Conservation (phyloP, 2,329 filamentous ascomycete genomes). For the Claviceps purpurea region DNA sequence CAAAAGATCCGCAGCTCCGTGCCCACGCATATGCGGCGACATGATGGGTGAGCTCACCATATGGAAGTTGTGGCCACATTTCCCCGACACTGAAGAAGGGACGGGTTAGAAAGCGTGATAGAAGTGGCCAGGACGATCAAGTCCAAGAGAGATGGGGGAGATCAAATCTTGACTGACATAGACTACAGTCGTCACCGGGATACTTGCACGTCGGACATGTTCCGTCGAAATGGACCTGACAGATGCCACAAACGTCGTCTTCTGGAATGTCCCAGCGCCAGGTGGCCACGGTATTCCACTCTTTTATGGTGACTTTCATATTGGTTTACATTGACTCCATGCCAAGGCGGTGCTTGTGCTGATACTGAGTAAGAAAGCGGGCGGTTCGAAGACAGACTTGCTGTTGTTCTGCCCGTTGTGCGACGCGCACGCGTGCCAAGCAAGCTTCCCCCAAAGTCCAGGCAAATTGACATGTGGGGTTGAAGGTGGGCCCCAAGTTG, state of each 20-base stretch:
- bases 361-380: not conserved
- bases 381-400: not conserved
- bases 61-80: conserved; percentile 95
- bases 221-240: conserved; percentile 92
- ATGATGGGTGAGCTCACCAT: conserved; percentile 50
- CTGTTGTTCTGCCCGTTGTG: not conserved
- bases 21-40: not conserved
- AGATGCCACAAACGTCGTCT: conserved; percentile 97
- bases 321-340: not conserved
- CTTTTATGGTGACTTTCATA: conserved; percentile 93
- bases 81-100: conserved; percentile 63
- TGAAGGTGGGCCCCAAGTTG: not conserved
- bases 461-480: not conserved
- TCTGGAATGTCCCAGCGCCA: conserved; percentile 98
- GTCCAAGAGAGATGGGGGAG: not conserved
- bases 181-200: conserved; percentile 86
- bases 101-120: not conserved
- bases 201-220: conserved; percentile 98
- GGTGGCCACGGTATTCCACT: conserved; percentile 88
- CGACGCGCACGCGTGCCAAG: not conserved
- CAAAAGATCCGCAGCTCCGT: not conserved
- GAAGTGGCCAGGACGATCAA: not conserved
- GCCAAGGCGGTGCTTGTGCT: not conserved
- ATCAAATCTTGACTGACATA: conserved; percentile 47
- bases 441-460: not conserved